Evolutionary conservation across 2,329 filamentous ascomycete genomes (phyloP).

Genomic region (Aspergillus terreus): DNA sequence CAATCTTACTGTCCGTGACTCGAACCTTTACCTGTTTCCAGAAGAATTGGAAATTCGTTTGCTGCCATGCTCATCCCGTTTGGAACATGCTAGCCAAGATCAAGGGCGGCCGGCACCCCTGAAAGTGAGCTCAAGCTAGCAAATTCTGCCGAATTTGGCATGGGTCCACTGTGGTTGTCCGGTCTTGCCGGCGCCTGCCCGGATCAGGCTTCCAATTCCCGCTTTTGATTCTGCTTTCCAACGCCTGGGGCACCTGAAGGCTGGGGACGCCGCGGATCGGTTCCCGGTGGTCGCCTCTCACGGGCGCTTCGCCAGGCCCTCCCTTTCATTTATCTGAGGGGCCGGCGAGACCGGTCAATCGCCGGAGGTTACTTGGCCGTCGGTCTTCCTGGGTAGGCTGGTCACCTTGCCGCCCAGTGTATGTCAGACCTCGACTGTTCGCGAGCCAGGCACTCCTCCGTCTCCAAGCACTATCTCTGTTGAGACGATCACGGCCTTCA

Average conservation of each 20-base stretch:
- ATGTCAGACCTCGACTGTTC: conserved; percentile 42
- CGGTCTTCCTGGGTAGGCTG: conserved; percentile 50
- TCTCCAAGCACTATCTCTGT: conserved; percentile 54
- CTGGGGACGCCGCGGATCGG: no score
- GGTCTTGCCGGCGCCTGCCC: conserved; percentile 76
- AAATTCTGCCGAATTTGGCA: conserved; percentile 96
- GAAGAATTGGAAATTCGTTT: conserved; percentile 85
- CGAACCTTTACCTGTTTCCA: conserved; percentile 89
- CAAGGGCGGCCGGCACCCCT: conserved; percentile 81
- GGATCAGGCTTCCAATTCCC: conserved; percentile 70
- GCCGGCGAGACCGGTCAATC: conserved; percentile 61
- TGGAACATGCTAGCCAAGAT: conserved; percentile 98
- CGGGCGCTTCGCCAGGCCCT: no score
- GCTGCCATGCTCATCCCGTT: conserved; percentile 88
- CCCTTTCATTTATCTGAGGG: conserved; percentile 62
- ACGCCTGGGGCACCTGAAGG: no score
- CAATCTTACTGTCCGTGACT: conserved; percentile 75
- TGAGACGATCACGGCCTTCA: conserved; percentile 63
- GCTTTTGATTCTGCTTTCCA: conserved; percentile 92
- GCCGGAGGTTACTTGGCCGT: conserved; percentile 61
- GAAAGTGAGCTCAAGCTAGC: conserved; percentile 90
- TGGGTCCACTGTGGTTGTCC: conserved; percentile 81
- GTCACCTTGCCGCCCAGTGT: conserved; percentile 50
- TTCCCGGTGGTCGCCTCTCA: no score
- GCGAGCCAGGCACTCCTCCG: conserved; percentile 59